phyloP scores from a whole-genome alignment of 2,329 filamentous ascomycete species.

The Colletotrichum somersetense region DNA sequence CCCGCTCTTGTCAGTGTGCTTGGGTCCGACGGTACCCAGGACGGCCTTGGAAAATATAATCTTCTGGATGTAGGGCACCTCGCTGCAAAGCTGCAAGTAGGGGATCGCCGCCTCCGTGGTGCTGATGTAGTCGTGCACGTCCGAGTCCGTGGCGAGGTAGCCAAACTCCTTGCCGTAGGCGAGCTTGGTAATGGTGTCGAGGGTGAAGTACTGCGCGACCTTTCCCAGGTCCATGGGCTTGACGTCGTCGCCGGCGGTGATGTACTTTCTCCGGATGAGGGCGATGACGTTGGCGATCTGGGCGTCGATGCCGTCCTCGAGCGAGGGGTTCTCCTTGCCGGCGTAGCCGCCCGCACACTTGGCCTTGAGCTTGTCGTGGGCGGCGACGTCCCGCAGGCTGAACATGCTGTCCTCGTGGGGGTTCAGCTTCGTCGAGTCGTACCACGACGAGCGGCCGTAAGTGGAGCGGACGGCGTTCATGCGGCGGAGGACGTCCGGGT shows the following conservation, averaged over 20 bases:
- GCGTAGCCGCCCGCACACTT: slow-evolving; percentile 54
- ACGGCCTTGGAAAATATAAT: slow-evolving; percentile 48
- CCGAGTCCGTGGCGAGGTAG: slow-evolving; percentile 56
- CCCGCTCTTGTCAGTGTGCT: slow-evolving; percentile 36
- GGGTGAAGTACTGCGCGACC: slow-evolving; percentile 60
- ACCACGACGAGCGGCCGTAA: slow-evolving; percentile 42
- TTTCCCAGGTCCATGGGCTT: slow-evolving; percentile 56
- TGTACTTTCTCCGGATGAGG: slow-evolving; percentile 36
- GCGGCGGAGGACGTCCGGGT: slow-evolving; percentile 39
- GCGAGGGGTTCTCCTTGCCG: slow-evolving; percentile 63
- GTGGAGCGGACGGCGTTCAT: slow-evolving; percentile 37
- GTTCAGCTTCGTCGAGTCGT: slow-evolving; percentile 35
- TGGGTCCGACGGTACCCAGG: slow-evolving; percentile 44
- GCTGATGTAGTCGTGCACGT: slow-evolving; percentile 58
- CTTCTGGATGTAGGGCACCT: slow-evolving; percentile 41
- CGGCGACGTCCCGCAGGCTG: slow-evolving; percentile 49
- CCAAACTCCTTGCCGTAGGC: slow-evolving; percentile 61
- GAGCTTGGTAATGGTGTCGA: slow-evolving; percentile 63
- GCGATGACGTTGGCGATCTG: slow-evolving; percentile 24
- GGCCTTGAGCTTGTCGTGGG: slow-evolving; percentile 51
- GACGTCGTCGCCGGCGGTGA: slow-evolving; percentile 41
- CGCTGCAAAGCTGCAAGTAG: slow-evolving; percentile 54
- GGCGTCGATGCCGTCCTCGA: slow-evolving; percentile 56
- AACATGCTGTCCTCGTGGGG: slow-evolving; percentile 41
- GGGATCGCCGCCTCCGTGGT: slow-evolving; percentile 54